Conservation (phyloP, 768 basidiomycete genomes). For the Tulasnella sp. region DNA sequence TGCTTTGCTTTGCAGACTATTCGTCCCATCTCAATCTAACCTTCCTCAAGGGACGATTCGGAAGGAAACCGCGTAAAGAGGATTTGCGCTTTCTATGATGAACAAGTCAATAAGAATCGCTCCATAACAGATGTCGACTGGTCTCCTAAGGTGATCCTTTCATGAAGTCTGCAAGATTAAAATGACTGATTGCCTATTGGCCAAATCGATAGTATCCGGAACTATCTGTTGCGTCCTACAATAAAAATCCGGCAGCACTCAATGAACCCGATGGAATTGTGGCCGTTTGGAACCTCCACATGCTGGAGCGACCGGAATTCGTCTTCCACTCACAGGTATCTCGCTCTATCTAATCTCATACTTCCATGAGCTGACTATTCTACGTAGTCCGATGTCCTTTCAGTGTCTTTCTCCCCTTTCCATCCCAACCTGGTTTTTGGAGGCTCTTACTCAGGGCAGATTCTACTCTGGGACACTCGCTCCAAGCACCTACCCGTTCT, state of each 20-base stretch:
- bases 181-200: background rate
- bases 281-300: conserved; percentile 93
- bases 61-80: conserved; percentile 85
- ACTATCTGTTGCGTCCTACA: conserved; percentile 90
- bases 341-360: conserved; percentile 3
- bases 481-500: conserved; percentile 93
- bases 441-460: conserved; percentile 98
- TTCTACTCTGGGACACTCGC: conserved; percentile 95
- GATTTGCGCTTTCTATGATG: conserved; percentile 92
- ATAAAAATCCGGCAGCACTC: conserved; percentile 87
- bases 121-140: conserved; percentile 96
- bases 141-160: conserved; percentile 76
- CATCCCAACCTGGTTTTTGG: conserved; percentile 96
- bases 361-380: background rate
- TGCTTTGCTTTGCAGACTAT: conserved; percentile 19
- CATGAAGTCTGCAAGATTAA: background rate
- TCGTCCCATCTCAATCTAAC: background rate
- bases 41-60: conserved; percentile 61
- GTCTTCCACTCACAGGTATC: conserved; percentile 95
- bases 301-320: conserved; percentile 93
- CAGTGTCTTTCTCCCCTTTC: conserved; percentile 94
- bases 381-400: conserved; percentile 87
- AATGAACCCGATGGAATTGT: conserved; percentile 98
- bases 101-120: conserved; percentile 82
- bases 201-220: conserved; percentile 69